These are phyloP conservation scores for Kandelia obovata DNA, from an alignment of 345 rosid genomes.

Conservation along the genomic window DNA sequence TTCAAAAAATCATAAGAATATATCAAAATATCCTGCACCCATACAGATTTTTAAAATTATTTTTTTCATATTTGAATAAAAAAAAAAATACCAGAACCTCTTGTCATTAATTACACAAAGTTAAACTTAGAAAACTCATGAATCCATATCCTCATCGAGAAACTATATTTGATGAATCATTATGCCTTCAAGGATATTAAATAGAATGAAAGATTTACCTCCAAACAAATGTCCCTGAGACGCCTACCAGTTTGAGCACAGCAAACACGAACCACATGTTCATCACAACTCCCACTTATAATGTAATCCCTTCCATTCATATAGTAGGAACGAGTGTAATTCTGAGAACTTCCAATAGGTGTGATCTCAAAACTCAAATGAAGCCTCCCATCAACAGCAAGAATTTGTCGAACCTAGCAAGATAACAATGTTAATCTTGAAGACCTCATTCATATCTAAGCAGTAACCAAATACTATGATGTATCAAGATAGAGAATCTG, in stretches of 20 bases:
- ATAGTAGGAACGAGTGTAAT: conserved; percentile 92
- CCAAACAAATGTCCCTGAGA: conserved; percentile 80
- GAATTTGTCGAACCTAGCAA: conserved; percentile 77
- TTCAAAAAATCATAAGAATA: not conserved
- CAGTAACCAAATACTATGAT: not conserved
- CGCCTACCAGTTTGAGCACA: conserved; percentile 99
- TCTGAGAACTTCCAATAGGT: conserved; percentile 73
- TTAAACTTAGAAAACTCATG: not conserved
- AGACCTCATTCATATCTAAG: not conserved
- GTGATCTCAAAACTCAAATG: conserved; percentile 70
- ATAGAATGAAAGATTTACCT: conserved; percentile 44
- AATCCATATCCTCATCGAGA: not conserved
- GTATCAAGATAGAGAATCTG: not conserved
- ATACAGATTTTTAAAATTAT: not conserved
- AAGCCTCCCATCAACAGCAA: conserved; percentile 84
- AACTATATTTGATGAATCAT: not conserved
- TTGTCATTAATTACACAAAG: not conserved
- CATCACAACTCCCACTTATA: conserved; percentile 90
- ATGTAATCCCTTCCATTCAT: conserved; percentile 91
- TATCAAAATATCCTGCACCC: not conserved
- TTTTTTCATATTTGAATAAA: not conserved
- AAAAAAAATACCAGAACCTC: too few species aligned
- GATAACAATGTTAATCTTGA: conserved; percentile 17
- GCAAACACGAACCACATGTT: conserved; percentile 78
- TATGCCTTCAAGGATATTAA: not conserved